Evolutionary conservation across 176 grass and related monocot species (phyloP).

Genomic region (Hordeum vulgare): MorexV3_pseudomolecules_assembly NC_058519.1:602833109-602833608

Average conservation of each 20-base stretch:
- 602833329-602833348: conserved; percentile 36
- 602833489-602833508: neutral
- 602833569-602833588: neutral
- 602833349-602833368: conserved; percentile 31
- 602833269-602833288: neutral
- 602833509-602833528: conserved; percentile 8
- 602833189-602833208: neutral
- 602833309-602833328: neutral
- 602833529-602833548: neutral
- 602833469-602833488: neutral
- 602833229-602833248: conserved; percentile 1
- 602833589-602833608: neutral
- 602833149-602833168: neutral
- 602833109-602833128: neutral
- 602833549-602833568: neutral
- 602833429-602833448: conserved; percentile 12
- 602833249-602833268: neutral
- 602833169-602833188: neutral
- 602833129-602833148: neutral
- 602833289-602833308: neutral
- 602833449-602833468: conserved; percentile 19
- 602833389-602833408: conserved; percentile 48
- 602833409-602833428: conserved; percentile 32
- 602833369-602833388: conserved; percentile 41
- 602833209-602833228: neutral